Conservation (phyloP, 192 early-diverging fungal genomes). For the Entomortierella beljakovae region DNA sequence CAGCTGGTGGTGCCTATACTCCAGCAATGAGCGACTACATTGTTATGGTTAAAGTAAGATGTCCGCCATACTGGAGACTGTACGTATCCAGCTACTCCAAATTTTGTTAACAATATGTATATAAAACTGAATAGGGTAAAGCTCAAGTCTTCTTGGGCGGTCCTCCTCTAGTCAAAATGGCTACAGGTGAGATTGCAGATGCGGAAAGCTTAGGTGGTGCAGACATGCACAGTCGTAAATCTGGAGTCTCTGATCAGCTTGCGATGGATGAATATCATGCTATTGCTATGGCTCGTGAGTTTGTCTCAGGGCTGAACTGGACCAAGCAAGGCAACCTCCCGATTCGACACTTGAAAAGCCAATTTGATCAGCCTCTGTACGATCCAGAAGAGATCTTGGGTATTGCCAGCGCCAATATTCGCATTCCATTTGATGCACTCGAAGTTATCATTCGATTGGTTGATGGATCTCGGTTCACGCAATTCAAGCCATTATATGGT, state of each 20-base stretch:
- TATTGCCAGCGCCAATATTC: constrained; percentile 74
- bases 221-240: constrained; percentile 74
- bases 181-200: constrained; percentile 73
- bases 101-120: neutral
- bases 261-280: constrained; percentile 72
- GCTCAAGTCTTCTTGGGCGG: constrained; percentile 75
- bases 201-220: constrained; percentile 74
- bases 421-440: constrained; percentile 70
- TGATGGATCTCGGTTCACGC: constrained; percentile 70
- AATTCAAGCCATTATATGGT: constrained; percentile 76
- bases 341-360: constrained; percentile 48
- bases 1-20: constrained; percentile 74
- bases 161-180: constrained; percentile 76
- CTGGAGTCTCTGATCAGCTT: constrained; percentile 70
- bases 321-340: constrained; percentile 61
- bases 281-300: constrained; percentile 72
- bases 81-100: neutral
- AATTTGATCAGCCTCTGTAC: constrained; percentile 68
- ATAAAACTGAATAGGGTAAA: constrained; percentile 47
- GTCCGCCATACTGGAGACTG: neutral
- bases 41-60: constrained; percentile 69
- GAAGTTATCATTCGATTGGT: constrained; percentile 74
- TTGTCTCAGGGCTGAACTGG: constrained; percentile 68
- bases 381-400: constrained; percentile 71
- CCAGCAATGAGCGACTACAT: constrained; percentile 75